A percentile compares a stretch with the other conserved stretches of the same genome.
phyloP scores from a whole-genome alignment of 2,329 filamentous ascomycete genomes.

The Botryotinia calthae region DNA sequence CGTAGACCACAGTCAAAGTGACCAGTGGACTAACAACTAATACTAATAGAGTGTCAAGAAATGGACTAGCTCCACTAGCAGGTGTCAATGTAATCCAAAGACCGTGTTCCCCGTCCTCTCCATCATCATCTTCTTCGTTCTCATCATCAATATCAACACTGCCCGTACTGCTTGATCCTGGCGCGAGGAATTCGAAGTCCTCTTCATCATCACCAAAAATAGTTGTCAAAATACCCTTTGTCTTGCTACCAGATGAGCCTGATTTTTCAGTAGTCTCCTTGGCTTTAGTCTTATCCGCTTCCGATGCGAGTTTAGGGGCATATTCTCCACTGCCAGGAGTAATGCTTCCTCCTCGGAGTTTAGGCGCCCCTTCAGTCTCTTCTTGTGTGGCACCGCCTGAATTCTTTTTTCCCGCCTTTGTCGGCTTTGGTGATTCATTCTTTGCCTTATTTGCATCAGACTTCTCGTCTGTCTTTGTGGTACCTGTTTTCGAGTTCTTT shows the following conservation, averaged over 20 bases:
- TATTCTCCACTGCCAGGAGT: conserved; percentile 74
- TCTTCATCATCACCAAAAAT: conserved; percentile 49
- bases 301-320: conserved; percentile 31
- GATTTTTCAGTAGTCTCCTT: conserved; percentile 24
- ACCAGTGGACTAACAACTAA: conserved; percentile 92
- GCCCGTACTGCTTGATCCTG: conserved; percentile 21
- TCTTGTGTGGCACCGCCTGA: conserved; percentile 34
- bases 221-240: conserved; percentile 47
- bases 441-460: conserved; percentile 32
- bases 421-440: conserved; percentile 23
- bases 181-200: conserved; percentile 37
- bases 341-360: conserved; percentile 62
- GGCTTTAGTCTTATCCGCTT: conserved; percentile 33
- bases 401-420: conserved; percentile 32
- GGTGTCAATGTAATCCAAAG: conserved; percentile 97
- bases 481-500: conserved; percentile 34
- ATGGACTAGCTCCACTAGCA: conserved; percentile 83
- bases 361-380: conserved; percentile 37
- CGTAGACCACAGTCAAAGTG: conserved; percentile 89
- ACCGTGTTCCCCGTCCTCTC: conserved; percentile 62
- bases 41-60: conserved; percentile 94
- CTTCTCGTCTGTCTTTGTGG: conserved; percentile 33
- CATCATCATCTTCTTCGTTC: conserved; percentile 42
- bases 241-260: conserved; percentile 25
- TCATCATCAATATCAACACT: conserved; percentile 29